Percentiles rank a stretch among this genome's conserved stretches.
Conservation (phyloP, 2,329 filamentous ascomycete species). For the Ploettnerulaceae sp. region DNA sequence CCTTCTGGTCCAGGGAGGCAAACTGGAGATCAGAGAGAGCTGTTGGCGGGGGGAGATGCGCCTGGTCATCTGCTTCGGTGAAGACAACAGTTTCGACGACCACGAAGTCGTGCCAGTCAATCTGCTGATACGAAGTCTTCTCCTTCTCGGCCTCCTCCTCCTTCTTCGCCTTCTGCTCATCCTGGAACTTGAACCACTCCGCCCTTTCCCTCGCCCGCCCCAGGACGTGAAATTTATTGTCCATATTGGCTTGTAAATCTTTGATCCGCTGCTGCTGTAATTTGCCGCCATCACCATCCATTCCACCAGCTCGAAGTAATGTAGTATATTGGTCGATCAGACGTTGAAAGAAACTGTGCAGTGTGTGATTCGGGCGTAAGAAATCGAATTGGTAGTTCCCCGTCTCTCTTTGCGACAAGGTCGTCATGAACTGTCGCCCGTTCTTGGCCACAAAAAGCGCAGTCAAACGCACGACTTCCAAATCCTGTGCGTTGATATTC, state of each 20-base stretch:
- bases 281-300: conserved; percentile 57
- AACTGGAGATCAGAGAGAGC: conserved; percentile 89
- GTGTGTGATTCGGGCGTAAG: conserved; percentile 86
- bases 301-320: conserved; percentile 62
- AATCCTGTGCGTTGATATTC: conserved; percentile 90
- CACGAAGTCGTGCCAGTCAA: conserved; percentile 97
- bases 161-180: conserved; percentile 80
- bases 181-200: conserved; percentile 80
- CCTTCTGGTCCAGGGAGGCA: conserved; percentile 91
- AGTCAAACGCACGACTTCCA: conserved; percentile 69
- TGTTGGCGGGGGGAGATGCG: conserved; percentile 81
- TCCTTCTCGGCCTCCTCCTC: conserved; percentile 85
- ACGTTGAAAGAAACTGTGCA: conserved; percentile 92
- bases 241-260: conserved; percentile 68
- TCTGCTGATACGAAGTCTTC: conserved; percentile 69
- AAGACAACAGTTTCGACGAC: conserved; percentile 95
- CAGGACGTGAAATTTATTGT: conserved; percentile 76
- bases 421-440: conserved; percentile 86
- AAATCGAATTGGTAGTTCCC: conserved; percentile 96
- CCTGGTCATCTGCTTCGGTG: conserved; percentile 79
- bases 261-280: conserved; percentile 67
- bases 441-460: conserved; percentile 91
- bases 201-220: conserved; percentile 78
- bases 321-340: conserved; percentile 91
- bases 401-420: conserved; percentile 80